Base-by-base conservation (phyloP, 352 stramenopile species). In the Thraustotheca clavata region DNA sequence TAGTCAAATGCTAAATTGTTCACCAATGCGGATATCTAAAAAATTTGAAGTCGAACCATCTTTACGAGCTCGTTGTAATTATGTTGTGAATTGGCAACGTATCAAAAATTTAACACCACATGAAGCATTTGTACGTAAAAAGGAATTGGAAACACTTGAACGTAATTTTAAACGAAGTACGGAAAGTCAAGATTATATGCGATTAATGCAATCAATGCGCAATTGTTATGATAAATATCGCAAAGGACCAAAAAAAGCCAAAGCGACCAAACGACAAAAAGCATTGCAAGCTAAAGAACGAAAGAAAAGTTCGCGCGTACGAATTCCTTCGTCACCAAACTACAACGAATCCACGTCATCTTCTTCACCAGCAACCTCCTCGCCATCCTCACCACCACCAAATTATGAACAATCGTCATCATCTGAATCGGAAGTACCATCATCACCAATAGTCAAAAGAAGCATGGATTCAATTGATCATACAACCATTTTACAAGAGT, bases 11-110 rank as follows among this genome's bases (percentile, higher is more conserved):
- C 39, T 65, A 16, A 52, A 65, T 35, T 65, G 57, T 46, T 54
- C 57, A 46, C 57, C 57, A 1, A 65, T 65, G 57, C 57, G 57
- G 7, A 35, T 65, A 32, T 57, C 41, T 46, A 65, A 65, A 34
- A 65, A 65, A 46, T 65, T 65, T 55, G 57, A 65, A 31, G 43
- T 52, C 7, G 43, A 52, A 9, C 43, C 57, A 29, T 54, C n/a
- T 31, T 46, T 43, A 36, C 57, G 24, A n/a, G 57, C 39, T 40
- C 47, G 36, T 46, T 65, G 26, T 27, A 43, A 26, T 36, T 65
- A 43, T 39, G 38, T 49, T 32, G 57, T 26, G 36, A 65, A 65
- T 46, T 22, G 46, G 57, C 57, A 65, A 54, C 36, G 57, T 38
- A 65, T 65, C 41, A 43, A 43, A 34, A 65, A 46, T 22, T 36